phyloP scores from a whole-genome alignment of 1,284 basidiomycete species.

The Cryptococcus sp. region DNA sequence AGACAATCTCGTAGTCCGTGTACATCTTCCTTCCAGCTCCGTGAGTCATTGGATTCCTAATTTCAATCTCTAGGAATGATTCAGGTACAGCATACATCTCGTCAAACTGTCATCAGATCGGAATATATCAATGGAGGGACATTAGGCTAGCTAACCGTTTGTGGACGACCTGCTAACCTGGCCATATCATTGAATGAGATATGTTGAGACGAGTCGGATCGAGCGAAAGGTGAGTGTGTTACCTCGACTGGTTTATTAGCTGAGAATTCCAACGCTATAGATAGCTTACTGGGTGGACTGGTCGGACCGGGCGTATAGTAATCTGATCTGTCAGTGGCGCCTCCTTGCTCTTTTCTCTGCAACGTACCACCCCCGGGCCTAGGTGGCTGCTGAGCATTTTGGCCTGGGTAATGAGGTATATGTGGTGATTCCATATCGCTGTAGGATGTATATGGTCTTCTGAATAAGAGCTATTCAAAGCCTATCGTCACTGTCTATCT shows the following conservation, averaged over 20 bases:
- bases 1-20: slow-evolving; percentile 98
- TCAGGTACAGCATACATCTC: slow-evolving; percentile 98
- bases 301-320: slow-evolving; percentile 27
- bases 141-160: slow-evolving; percentile 60
- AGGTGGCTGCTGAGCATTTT: not conserved
- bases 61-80: slow-evolving; percentile 97
- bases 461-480: too few species aligned
- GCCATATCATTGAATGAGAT: slow-evolving; percentile 64
- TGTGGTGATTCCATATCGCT: not conserved
- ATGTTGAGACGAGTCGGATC: slow-evolving; percentile 40
- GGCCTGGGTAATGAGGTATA: not conserved
- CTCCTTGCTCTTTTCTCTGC: not conserved
- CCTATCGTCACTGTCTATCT: too few species aligned
- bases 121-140: not conserved
- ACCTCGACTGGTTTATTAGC: slow-evolving; percentile 33
- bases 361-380: not conserved
- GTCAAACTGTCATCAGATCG: slow-evolving; percentile 63
- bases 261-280: not conserved
- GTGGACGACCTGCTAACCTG: slow-evolving; percentile 64
- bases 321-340: slow-evolving; percentile 3
- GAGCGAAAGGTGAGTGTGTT: slow-evolving; percentile 68
- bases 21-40: slow-evolving; percentile 97
- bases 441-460: too few species aligned
- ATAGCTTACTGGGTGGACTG: slow-evolving; percentile 30
- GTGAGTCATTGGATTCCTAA: slow-evolving; percentile 93